Base-by-base conservation (phyloP, 257 asterid genomes). In the Solanum lignicaule region DNA sequence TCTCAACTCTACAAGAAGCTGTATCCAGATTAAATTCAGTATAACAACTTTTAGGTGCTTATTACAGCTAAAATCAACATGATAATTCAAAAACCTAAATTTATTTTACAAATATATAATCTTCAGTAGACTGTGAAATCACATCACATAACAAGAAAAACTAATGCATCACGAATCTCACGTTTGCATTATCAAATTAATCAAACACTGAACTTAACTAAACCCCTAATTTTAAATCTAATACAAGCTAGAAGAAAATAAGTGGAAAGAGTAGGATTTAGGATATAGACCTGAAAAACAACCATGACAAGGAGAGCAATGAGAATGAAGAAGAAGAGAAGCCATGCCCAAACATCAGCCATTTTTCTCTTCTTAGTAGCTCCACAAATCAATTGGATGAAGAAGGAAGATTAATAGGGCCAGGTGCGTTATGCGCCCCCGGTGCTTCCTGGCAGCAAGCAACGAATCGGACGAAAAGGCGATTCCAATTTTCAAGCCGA, bases 271-370 rank as follows among this genome's bases (percentile, higher is more conserved):
- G 65, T 62, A 84, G 29, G 39, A 52, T 16, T 36, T 83, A 78
- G 82, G 32, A 14, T 6, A 48, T 38, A 88, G 72, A 96, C 99
- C 99, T 96, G 98, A 91, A 88, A 95, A 91, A 96, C 93, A 52
- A 96, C 84, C 92, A 94, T 90, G 90, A 93, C 90, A 71, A 95
- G 93, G 75, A 96, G 95, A 58, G 91, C 90, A 66, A 96, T 87
- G 82, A 92, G 94, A 12, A 92, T 86, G 93, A 96, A 93, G 95
- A 96, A 95, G 95, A 95, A 95, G 69, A 94, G 92, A 66, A 96
- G 90, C 99, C 98, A 96, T 27, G 94, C 92, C 91, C 93, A 93
- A 41, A 92, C 89, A 78, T 93, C 97, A 71, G 92, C 95, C 98
- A 95, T 96, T 74, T 79, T 71, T 39, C 31, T 41, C 48, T 13